These are phyloP conservation scores for Venturia pyrina DNA, from an alignment of 2,329 filamentous ascomycete genomes.

Conservation along the genomic window DNA sequence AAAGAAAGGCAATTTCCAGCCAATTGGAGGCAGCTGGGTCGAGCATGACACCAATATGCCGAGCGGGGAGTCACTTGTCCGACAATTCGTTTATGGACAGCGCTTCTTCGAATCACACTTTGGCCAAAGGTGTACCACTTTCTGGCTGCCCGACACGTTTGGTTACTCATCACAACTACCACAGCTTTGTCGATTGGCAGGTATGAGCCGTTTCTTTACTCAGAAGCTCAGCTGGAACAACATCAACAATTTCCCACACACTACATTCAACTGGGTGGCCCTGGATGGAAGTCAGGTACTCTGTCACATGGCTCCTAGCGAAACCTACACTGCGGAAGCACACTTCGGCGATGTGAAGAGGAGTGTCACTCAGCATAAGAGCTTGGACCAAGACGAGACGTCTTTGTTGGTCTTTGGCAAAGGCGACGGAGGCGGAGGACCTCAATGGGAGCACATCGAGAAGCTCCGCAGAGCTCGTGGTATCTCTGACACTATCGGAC, in stretches of 20 bases:
- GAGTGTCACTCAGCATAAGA: constrained; percentile 88
- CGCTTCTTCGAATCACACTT: constrained; percentile 91
- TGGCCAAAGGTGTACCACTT: constrained; percentile 77
- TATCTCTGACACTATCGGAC: constrained; percentile 75
- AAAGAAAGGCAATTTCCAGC: constrained; percentile 82
- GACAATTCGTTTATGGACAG: constrained; percentile 93
- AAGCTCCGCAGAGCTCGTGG: constrained; percentile 89
- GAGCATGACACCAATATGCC: constrained; percentile 98
- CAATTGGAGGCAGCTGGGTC: constrained; percentile 96
- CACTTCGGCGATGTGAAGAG: constrained; percentile 90
- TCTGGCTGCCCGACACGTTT: constrained; percentile 98
- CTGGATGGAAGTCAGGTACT: constrained; percentile 93
- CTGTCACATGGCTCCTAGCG: constrained; percentile 92
- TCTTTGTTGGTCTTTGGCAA: constrained; percentile 93
- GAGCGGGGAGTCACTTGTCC: constrained; percentile 83
- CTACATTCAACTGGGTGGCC: constrained; percentile 97
- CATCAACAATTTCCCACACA: constrained; percentile 98
- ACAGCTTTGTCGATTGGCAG: constrained; percentile 85
- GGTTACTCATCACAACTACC: constrained; percentile 93
- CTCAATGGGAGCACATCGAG: constrained; percentile 87
- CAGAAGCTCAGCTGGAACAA: constrained; percentile 99
- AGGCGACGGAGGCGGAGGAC: constrained; percentile 90
- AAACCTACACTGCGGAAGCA: constrained; percentile 91
- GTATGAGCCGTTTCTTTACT: constrained; percentile 93
- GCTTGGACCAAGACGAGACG: constrained; percentile 82